A percentile compares a stretch with the other conserved stretches of the same genome.
These are phyloP conservation scores for Leptoxyphium fumago DNA, from an alignment of 2,329 filamentous ascomycete species.

Conservation along the genomic window DNA sequence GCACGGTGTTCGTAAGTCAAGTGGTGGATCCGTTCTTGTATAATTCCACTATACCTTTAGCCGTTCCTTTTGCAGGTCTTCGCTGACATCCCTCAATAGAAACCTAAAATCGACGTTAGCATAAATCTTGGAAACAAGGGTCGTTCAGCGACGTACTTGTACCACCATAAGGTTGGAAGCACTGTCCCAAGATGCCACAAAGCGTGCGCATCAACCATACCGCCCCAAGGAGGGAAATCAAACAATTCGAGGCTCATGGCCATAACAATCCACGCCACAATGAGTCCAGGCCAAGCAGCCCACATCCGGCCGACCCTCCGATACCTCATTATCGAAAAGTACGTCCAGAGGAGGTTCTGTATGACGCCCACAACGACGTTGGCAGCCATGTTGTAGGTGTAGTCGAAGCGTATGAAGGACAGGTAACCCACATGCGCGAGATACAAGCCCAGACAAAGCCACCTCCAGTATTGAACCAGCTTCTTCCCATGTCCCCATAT, in stretches of 20 bases:
- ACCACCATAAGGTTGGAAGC: conserved; percentile 75
- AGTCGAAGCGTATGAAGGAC: conserved; percentile 78
- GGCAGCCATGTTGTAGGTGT: conserved; percentile 94
- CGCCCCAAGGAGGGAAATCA: conserved; percentile 76
- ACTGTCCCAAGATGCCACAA: conserved; percentile 95
- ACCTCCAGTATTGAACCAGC: conserved; percentile 60
- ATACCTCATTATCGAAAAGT: conserved; percentile 66
- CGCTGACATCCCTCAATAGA: conserved; percentile 67
- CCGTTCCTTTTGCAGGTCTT: conserved; percentile 61
- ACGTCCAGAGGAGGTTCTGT: conserved; percentile 73
- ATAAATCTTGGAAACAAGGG: neutral
- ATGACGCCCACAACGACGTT: conserved; percentile 72
- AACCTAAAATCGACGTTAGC: conserved; percentile 42
- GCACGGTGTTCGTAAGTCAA: neutral
- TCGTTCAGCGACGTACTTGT: conserved; percentile 53
- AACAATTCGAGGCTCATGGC: conserved; percentile 93
- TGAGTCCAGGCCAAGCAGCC: conserved; percentile 79
- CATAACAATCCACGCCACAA: conserved; percentile 79
- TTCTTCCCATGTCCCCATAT: conserved; percentile 16
- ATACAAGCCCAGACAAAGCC: conserved; percentile 57
- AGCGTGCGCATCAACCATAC: conserved; percentile 81
- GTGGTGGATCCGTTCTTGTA: neutral
- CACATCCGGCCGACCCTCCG: conserved; percentile 55
- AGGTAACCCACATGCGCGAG: conserved; percentile 67
- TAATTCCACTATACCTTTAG: conserved; percentile 45